These are phyloP conservation scores for Lentinula sp. DNA, from an alignment of 768 basidiomycete genomes.

Conservation along the genomic window DNA sequence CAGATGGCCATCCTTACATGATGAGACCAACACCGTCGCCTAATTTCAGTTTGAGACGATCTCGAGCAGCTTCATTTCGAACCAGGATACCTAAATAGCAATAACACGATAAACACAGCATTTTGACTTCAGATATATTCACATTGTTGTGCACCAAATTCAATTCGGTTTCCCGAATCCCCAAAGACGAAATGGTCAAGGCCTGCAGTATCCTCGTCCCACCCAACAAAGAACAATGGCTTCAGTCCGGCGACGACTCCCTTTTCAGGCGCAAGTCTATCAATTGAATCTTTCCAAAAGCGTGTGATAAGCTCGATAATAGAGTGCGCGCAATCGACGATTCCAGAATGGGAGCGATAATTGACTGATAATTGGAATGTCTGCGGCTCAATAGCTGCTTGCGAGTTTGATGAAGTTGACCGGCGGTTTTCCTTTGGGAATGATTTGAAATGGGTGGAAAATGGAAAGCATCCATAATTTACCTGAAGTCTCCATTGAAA, in stretches of 20 bases:
- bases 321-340: conserved; percentile 65
- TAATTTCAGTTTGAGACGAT: conserved; percentile 42
- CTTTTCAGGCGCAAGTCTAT: conserved; percentile 47
- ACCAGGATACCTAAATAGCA: conserved; percentile 55
- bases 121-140: conserved; percentile 7
- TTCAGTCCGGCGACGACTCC: conserved; percentile 48
- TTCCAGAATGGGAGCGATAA: conserved; percentile 69
- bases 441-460: neutral
- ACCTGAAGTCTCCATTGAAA: conserved; percentile 63
- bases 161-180: conserved; percentile 36
- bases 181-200: conserved; percentile 58
- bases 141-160: conserved; percentile 68
- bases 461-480: conserved; percentile 1
- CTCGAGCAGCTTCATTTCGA: conserved; percentile 47
- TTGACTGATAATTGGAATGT: conserved; percentile 41
- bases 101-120: neutral
- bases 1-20: conserved; percentile 29
- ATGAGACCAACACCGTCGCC: conserved; percentile 52
- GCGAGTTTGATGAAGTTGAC: neutral
- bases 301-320: conserved; percentile 54
- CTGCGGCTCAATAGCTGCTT: neutral
- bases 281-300: conserved; percentile 65
- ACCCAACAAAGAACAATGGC: conserved; percentile 52
- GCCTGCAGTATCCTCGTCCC: conserved; percentile 34
- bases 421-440: neutral